Evolutionary conservation across 2,329 filamentous ascomycete genomes (phyloP), one percentile per base, ranked within the genome.

Genomic region (Trichophyton mentagrophytes): DNA sequence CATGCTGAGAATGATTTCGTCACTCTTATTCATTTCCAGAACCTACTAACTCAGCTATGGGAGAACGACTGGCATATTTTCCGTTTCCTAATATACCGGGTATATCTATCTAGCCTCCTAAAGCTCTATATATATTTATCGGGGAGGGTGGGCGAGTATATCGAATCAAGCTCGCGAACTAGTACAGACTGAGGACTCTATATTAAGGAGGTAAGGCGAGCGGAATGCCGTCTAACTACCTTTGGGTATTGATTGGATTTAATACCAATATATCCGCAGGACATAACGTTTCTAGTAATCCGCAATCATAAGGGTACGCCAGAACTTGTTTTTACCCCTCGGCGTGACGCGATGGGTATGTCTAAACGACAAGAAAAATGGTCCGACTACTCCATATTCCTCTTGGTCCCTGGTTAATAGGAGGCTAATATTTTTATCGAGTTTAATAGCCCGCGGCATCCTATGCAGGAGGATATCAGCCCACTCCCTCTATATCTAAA

Each of bases 11-110:
- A 22, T 2, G 13, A 59, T 40, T 59, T 42, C 40, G 13, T 59
- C 13, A 59, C 20, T 9, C n/a, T 44, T 27, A 47, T 40, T n/a
- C 17, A 61, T 46, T 61, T 61, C 56, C 30, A 61, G 42, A 49
- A 30, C 22, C 36, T 59, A 33, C 44, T 58, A 33, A 57, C 17
- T 3, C 49, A 64, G 44, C 46, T 64, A 47, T 64, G 53, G 62
- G 30, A 61, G 27, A 62, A 62, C 13, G 58, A 64, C 44, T 62
- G 46, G 61, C 44, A 61, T 58, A 55, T 62, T 17, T 59, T 59
- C 27, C 7, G 11, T 20, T 44, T 25, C 30, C 57, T 5, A 47
- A 36, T 59, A 25, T 46, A 59, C 42, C 40, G n/a, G 8, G 40
- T 59, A 2, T 59, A 59, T 42, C 40, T 59, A 47, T 59, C 20